Evolutionary conservation across 371 early-diverging fungal genomes (phyloP).

Genomic region (Mucor plumbeus): DNA sequence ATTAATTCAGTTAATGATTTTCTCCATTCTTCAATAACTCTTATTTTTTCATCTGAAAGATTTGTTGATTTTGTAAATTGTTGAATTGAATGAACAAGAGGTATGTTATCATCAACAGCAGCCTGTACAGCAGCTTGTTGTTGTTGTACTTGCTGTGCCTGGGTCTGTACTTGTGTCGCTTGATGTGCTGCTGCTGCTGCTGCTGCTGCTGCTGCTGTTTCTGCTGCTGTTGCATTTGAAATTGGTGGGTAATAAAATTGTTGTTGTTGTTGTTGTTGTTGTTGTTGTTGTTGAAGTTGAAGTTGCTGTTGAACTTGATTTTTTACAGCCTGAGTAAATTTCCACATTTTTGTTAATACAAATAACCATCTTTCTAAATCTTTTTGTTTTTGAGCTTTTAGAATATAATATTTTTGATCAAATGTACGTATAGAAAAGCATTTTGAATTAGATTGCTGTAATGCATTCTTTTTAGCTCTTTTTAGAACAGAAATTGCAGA

Average conservation of each 20-base stretch:
- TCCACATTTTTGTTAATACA: slow-evolving; percentile 58
- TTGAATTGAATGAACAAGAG: slow-evolving; percentile 22
- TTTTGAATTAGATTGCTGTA: slow-evolving; percentile 26
- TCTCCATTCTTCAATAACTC: slow-evolving; percentile 55
- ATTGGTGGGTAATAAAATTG: slow-evolving; percentile 9
- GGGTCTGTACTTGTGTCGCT: slow-evolving; percentile 9
- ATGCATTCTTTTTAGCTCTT: slow-evolving; percentile 25
- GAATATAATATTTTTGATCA: slow-evolving; percentile 35
- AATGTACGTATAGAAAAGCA: slow-evolving; percentile 53
- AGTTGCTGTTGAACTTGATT: slow-evolving; percentile 20
- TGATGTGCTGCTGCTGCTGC: slow-evolving; percentile 11
- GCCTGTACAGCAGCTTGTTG: slow-evolving; percentile 16
- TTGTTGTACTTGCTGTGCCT: slow-evolving; percentile 10
- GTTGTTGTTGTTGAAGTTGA: slow-evolving; percentile 17
- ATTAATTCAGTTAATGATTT: slow-evolving; percentile 49
- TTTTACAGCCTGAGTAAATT: slow-evolving; percentile 41
- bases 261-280: slow-evolving; percentile 21
- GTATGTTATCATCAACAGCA: slow-evolving; percentile 21
- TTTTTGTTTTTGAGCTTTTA: slow-evolving; percentile 54
- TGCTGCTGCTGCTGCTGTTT: slow-evolving; percentile 12
- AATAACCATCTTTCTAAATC: slow-evolving; percentile 60
- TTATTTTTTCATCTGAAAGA: slow-evolving; percentile 42
- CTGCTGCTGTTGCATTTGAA: slow-evolving; percentile 5
- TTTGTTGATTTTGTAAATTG: slow-evolving; percentile 6
- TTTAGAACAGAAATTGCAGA: slow-evolving; percentile 49